phyloP scores from a whole-genome alignment of 176 grass and related monocot species.

The Alloteropsis semialata region DNA sequence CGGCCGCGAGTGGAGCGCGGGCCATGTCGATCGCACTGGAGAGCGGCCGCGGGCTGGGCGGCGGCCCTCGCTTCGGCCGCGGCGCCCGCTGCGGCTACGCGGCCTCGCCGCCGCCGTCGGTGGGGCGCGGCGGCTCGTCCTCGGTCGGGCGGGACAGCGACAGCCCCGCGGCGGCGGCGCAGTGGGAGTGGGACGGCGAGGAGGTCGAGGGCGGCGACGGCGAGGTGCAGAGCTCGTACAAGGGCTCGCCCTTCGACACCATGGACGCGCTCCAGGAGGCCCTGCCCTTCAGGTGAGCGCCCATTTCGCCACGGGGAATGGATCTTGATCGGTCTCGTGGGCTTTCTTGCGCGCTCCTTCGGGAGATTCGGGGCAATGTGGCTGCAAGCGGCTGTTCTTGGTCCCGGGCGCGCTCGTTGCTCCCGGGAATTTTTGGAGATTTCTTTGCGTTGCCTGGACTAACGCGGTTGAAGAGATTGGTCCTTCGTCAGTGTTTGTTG shows the following conservation, averaged over 20 bases:
- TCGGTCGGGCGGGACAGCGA: conserved; percentile 64
- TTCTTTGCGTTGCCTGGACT: neutral
- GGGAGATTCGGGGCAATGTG: conserved; percentile 31
- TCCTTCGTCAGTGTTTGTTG: conserved; percentile 19
- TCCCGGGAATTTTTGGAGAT: neutral
- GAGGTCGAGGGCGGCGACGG: conserved; percentile 70
- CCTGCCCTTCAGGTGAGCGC: conserved; percentile 69
- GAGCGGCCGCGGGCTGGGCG: conserved; percentile 32
- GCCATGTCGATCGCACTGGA: conserved; percentile 79
- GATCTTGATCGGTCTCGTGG: conserved; percentile 23
- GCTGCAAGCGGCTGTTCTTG: conserved; percentile 26
- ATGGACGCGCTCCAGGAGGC: conserved; percentile 90
- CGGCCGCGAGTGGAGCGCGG: conserved; percentile 7
- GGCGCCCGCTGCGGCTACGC: conserved; percentile 40
- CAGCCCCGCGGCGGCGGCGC: conserved; percentile 42
- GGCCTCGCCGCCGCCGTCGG: conserved; percentile 38
- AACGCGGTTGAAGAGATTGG: neutral
- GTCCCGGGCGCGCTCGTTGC: neutral
- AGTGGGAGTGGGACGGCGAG: conserved; percentile 58
- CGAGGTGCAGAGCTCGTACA: conserved; percentile 88
- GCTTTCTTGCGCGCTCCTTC: neutral
- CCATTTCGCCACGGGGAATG: neutral
- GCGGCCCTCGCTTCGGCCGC: conserved; percentile 34
- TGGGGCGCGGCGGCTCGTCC: conserved; percentile 54
- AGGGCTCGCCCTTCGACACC: conserved; percentile 72